Evolutionary conservation across 163 green algal genomes (phyloP), one percentile per base, ranked within the genome.

Genomic region (Chlamydomonas reinhardtii): DNA sequence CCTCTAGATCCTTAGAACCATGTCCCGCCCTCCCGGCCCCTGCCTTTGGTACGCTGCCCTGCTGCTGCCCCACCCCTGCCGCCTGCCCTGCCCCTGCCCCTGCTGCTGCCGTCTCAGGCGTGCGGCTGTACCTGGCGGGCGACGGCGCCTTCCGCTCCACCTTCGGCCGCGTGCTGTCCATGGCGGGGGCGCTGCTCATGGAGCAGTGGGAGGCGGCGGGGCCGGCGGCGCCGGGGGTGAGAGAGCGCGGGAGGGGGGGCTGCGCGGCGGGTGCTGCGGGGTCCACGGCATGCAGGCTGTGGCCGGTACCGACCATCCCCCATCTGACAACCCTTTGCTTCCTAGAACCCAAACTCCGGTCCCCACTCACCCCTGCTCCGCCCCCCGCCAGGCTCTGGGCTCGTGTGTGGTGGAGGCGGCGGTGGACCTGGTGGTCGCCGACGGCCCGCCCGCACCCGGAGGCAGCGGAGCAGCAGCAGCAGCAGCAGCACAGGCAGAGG

Each of bases 91-190:
- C 48, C 37, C 19, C 34, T 29, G 25, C 39, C 25, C 25, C 37
- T 39, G 8, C 43, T 20, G n/a, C n/a, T n/a, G n/a, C 31, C 15
- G 39, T 14, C 39, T 5, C 81, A 87, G 82, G 71, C 56, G 72
- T 87, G 34, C 82, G 82, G 3, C 39, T 87, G n/a, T 81, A 82
- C 72, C 82, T 87, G 61, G n/a, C 27, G 29, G 82, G 82, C 20
- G 82, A 75, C 25, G 12, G 61, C 20, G 4, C 82, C 72, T 87
- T 87, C 71, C 39, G 39, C 25, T 17, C 82, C 82, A 87, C 61
- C 59, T 87, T 87, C 15, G 82, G 82, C 52, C 72, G 82, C 27
- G 82, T 87, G 61, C 69, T 87, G 72, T 35, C 82, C 20, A 25
- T 62, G 39, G 82, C 72, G n/a, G 82, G 82, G 4, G 82, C 72